phyloP scores from a whole-genome alignment of 768 basidiomycete species.

The Rossbeevera mucosa region DNA sequence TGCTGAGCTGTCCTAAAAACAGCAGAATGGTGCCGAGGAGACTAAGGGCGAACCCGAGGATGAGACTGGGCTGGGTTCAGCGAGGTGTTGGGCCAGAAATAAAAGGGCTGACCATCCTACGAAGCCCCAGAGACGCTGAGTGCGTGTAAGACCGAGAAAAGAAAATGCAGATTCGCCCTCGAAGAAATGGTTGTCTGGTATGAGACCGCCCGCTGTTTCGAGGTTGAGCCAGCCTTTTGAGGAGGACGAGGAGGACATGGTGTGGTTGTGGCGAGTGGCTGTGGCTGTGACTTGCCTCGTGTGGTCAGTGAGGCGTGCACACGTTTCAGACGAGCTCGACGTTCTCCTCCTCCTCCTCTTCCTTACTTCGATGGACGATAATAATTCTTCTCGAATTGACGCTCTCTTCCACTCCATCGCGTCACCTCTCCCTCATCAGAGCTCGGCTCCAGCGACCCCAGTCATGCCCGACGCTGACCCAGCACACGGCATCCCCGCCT shows the following conservation, averaged over 20 bases:
- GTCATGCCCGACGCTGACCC: slow-evolving; percentile 28
- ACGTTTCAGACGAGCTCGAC: neutral
- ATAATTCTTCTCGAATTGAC: neutral
- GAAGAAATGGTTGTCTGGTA: slow-evolving; percentile 79
- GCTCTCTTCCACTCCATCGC: neutral
- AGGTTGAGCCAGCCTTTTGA: slow-evolving; percentile 86
- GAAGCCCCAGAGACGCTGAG: slow-evolving; percentile 83
- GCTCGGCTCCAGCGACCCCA: neutral
- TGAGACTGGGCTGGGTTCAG: slow-evolving; percentile 45
- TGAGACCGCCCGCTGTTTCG: slow-evolving; percentile 54
- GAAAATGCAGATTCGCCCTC: slow-evolving; percentile 88
- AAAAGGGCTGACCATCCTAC: slow-evolving; percentile 58
- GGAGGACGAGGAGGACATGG: slow-evolving; percentile 11
- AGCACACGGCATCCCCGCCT: slow-evolving; percentile 31
- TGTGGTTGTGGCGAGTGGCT: slow-evolving; percentile 4
- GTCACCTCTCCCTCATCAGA: neutral
- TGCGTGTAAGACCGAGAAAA: slow-evolving; percentile 72
- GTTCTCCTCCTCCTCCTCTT: neutral
- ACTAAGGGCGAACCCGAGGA: slow-evolving; percentile 74
- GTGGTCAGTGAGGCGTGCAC: slow-evolving; percentile 26
- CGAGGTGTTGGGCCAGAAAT: neutral
- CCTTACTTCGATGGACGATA: neutral
- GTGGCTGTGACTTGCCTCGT: slow-evolving; percentile 25
- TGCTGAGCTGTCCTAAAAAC: slow-evolving; percentile 60
- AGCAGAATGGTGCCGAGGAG: slow-evolving; percentile 74